Evolutionary conservation across 2,329 filamentous ascomycete species (phyloP).

Genomic region (Clonostachys sp.): DNA sequence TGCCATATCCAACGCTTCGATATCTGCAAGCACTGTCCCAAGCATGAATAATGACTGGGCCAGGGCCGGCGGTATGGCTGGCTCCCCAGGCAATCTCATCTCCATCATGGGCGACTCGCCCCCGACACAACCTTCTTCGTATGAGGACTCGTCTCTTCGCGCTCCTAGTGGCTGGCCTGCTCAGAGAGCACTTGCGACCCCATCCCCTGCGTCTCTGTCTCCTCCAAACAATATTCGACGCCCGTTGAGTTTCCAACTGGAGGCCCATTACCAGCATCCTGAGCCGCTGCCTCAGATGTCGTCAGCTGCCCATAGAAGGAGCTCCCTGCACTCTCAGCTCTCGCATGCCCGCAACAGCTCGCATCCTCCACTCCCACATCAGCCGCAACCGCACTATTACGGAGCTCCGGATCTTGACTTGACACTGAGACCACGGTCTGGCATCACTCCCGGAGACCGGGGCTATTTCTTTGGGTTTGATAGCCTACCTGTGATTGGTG

Average conservation of each 20-base stretch:
- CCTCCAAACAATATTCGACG: slow-evolving; percentile 30
- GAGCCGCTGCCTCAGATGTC: slow-evolving; percentile 31
- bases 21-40: slow-evolving; percentile 40
- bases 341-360: slow-evolving; percentile 37
- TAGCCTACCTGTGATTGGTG: slow-evolving; percentile 46
- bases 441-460: slow-evolving; percentile 58
- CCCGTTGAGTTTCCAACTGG: slow-evolving; percentile 52
- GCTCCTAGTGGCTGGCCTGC: slow-evolving; percentile 37
- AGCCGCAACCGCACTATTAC: slow-evolving; percentile 75
- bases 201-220: slow-evolving; percentile 36
- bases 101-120: slow-evolving; percentile 47
- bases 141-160: slow-evolving; percentile 36
- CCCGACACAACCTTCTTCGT: slow-evolving; percentile 47
- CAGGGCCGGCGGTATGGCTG: slow-evolving; percentile 31
- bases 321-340: slow-evolving; percentile 47
- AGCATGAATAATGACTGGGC: slow-evolving; percentile 43
- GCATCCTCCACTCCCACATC: slow-evolving; percentile 67
- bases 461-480: slow-evolving; percentile 84
- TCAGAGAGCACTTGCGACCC: slow-evolving; percentile 38
- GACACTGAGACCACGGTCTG: slow-evolving; percentile 51
- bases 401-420: slow-evolving; percentile 70
- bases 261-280: slow-evolving; percentile 33
- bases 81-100: slow-evolving; percentile 49
- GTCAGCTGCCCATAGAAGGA: slow-evolving; percentile 30
- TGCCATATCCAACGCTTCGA: slow-evolving; percentile 42